Conservation (phyloP, 2,329 filamentous ascomycete genomes). For the Volutella citrinella region DNA sequence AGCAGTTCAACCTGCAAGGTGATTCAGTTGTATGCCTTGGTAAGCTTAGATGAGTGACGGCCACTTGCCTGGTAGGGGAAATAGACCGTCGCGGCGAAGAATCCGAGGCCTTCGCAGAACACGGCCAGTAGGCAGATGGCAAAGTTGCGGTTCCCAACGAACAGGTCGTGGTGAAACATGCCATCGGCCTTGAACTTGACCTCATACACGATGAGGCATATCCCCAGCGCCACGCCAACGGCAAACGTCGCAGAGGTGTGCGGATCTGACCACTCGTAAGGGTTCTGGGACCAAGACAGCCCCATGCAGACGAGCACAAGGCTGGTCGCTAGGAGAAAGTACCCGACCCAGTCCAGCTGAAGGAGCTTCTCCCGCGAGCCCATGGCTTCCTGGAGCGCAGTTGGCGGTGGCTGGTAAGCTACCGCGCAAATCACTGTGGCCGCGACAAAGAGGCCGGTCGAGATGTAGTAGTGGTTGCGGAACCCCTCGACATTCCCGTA, state of each 20-base stretch:
- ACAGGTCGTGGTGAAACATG: constrained; percentile 40
- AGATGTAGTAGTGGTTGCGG: constrained; percentile 14
- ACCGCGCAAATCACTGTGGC: constrained; percentile 5
- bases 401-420: constrained; percentile 11
- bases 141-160: constrained; percentile 32
- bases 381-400: constrained; percentile 5
- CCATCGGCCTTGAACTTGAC: constrained; percentile 33
- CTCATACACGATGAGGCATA: constrained; percentile 32
- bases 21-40: no score
- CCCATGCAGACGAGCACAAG: constrained; percentile 37
- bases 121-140: constrained; percentile 33
- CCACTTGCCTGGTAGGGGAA: no score
- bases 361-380: constrained; percentile 27
- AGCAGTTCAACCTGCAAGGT: constrained; percentile 20
- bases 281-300: constrained; percentile 39
- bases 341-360: constrained; percentile 38
- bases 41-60: no score
- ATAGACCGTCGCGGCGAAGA: no score
- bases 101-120: constrained; percentile 35
- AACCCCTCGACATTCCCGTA: constrained; percentile 7
- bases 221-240: constrained; percentile 26
- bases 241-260: constrained; percentile 34
- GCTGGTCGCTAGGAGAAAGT: constrained; percentile 30
- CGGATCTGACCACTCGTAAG: constrained; percentile 35
- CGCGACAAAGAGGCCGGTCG: constrained; percentile 3